These are phyloP conservation scores for Cryphonectria radicalis DNA, from an alignment of 2,329 filamentous ascomycete genomes.

Conservation along the genomic window DNA sequence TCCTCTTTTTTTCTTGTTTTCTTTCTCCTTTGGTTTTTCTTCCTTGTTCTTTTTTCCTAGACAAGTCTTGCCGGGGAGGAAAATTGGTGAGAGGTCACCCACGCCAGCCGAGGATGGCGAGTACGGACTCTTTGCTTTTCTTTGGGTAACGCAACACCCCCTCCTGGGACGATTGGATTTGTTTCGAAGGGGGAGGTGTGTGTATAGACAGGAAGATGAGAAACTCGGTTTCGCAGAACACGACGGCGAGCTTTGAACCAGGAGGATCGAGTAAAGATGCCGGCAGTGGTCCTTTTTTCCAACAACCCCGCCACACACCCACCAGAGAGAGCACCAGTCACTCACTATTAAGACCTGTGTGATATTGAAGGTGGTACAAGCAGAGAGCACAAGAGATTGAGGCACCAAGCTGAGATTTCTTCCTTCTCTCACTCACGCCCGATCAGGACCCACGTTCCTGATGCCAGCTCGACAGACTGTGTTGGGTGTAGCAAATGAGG, in stretches of 20 bases:
- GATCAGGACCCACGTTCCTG: background rate
- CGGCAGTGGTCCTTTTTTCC: background rate
- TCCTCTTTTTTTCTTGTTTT: background rate
- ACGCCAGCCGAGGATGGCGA: background rate
- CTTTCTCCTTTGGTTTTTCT: background rate
- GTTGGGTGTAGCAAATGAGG: background rate
- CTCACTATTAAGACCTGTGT: background rate
- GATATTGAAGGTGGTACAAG: conserved; percentile 7
- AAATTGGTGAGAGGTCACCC: background rate
- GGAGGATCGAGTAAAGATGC: background rate
- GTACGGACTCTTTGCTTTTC: background rate
- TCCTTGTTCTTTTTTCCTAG: background rate
- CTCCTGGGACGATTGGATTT: background rate
- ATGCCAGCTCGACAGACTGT: background rate
- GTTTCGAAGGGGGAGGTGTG: background rate
- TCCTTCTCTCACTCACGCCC: background rate
- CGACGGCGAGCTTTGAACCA: background rate
- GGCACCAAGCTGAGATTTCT: background rate
- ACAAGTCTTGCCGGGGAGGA: background rate
- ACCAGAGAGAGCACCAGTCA: background rate
- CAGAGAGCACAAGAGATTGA: background rate
- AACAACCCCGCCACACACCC: background rate
- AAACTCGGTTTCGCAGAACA: background rate
- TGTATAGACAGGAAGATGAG: background rate
- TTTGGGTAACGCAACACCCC: background rate